Base-by-base conservation (phyloP, 1,139 yeast species). In the Candida sojae region DNA sequence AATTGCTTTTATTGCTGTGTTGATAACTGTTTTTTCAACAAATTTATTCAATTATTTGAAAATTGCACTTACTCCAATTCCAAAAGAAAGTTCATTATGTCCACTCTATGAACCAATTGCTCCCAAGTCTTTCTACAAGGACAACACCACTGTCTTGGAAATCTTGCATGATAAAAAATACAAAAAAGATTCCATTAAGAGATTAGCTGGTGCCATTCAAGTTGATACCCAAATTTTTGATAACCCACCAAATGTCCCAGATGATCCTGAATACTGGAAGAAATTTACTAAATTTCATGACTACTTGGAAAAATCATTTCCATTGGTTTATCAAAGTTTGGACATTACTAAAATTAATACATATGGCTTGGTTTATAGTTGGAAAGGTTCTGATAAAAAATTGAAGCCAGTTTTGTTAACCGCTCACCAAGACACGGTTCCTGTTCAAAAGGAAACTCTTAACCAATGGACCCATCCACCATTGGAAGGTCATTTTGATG, bases 361-460 rank as follows among this genome's bases (percentile, higher is more conserved):
- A 34, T 79, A 82, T 28, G 93, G 91, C 0, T 68, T 88, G 50
- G 76, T 88, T 13, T 82, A 75, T 60, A 77, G 84, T 28, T 85
- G 89, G 86, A 67, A 80, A 54, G 96, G 96, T 23, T 60, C 79
- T 0, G 68, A 83, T 50, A 43, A 44, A 9, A 51, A 59, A 2
- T 69, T 84, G 57, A 83, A 85, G 61, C 96, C 96, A 5, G 55
- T 84, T 11, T 61, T 88, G 63, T 69, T 88, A 39, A 78, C 84
- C 66, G 91, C 93, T 3, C 96, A 89, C 64, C 89, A 84, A 62
- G 96, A 88, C 60, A 88, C 86, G 4, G 96, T 89, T 11, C 96
- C 96, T 0, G 88, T 88, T 12, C 84, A 83, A 57, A 63, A 68
- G 29, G 83, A 73, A 26, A 79, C 89, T 12, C 62, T 77, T 39